Base-by-base conservation (phyloP, 73 alveolate genomes). In the Paramecium tetraurelia region DNA sequence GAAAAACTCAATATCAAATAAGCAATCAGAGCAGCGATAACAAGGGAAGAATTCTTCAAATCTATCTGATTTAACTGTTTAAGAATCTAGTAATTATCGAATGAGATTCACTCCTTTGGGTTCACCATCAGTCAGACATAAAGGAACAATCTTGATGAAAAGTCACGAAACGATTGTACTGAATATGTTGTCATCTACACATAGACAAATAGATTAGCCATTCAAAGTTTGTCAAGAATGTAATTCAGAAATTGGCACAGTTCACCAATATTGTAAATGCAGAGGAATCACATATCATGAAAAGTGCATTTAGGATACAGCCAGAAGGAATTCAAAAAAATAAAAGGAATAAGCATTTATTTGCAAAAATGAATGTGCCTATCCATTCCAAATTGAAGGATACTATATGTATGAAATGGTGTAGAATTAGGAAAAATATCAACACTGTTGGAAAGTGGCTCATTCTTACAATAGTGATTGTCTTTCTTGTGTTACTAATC, bases 141-240 rank as follows among this genome's bases (percentile, higher is more conserved):
- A 63, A 63, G 84, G 84, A 63, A 63, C 84, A 27, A 63, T 63
- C 44, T 31, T 63, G 16, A 24, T 63, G 46, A 63, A 63, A 63
- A 63, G 84, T 63, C 84, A 63, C 24, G 84, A 63, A 63, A 63
- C 84, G 31, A 63, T 63, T 63, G 84, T 63, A 31, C 46, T 63
- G 27, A 63, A 63, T 63, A 63, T 63, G 84, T 63, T 63, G 46
- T 63, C 84, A 63, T 63, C 84, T 21, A 63, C 84, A 7, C 50
- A 63, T 63, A 63, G 84, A 63, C 46, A 63, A 63, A 63, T 63
- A 31, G 84, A 63, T 63, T 7, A 27, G 6, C 84, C 84, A 11
- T 63, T 31, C 24, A 63, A 63, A 5, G 0, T 27, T 31, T 63
- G 84, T 27, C 29, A 63, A 63, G 41, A 63, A 31, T 63, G 84